Percentiles rank a stretch among this genome's conserved stretches.
These are phyloP conservation scores for Xylaria sp. DNA, from an alignment of 2,329 filamentous ascomycete species.

Conservation along the genomic window DNA sequence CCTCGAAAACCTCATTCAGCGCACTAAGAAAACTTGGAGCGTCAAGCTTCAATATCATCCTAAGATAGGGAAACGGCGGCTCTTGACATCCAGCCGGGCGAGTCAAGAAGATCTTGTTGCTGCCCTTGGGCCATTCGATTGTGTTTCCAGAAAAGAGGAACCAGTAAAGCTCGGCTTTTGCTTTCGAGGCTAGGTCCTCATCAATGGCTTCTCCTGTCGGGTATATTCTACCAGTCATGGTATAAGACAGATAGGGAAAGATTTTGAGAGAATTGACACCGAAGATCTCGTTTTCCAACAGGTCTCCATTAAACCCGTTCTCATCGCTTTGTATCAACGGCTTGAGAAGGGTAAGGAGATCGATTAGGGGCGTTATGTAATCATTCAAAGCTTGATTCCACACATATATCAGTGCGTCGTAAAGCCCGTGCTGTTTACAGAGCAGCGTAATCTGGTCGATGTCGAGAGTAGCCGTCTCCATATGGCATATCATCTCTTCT, in stretches of 20 bases:
- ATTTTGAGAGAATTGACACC: conserved; percentile 82
- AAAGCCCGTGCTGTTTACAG: conserved; percentile 90
- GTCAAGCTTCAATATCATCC: conserved; percentile 85
- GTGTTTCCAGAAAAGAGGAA: conserved; percentile 89
- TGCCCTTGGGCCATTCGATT: conserved; percentile 74
- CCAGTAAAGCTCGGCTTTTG: conserved; percentile 89
- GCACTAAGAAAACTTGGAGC: conserved; percentile 92
- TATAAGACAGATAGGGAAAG: conserved; percentile 93
- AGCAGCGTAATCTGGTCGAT: conserved; percentile 89
- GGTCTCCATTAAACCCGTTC: conserved; percentile 55
- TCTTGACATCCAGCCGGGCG: conserved; percentile 62
- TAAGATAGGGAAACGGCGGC: conserved; percentile 83
- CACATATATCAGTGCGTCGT: conserved; percentile 94
- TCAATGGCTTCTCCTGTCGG: conserved; percentile 79
- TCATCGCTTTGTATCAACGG: conserved; percentile 63
- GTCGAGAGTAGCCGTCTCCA: conserved; percentile 89
- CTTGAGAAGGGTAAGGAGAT: conserved; percentile 74
- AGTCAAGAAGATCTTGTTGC: conserved; percentile 65
- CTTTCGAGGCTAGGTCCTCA: conserved; percentile 73
- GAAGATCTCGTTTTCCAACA: conserved; percentile 65
- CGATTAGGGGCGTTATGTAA: conserved; percentile 88
- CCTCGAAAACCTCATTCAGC: conserved; percentile 96
- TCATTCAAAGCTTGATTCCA: conserved; percentile 92
- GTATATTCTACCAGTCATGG: conserved; percentile 87
- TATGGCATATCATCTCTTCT: conserved; percentile 92